Conservation (phyloP, 805 yeast genomes). For the Zygosaccharomyces rouxii region DNA sequence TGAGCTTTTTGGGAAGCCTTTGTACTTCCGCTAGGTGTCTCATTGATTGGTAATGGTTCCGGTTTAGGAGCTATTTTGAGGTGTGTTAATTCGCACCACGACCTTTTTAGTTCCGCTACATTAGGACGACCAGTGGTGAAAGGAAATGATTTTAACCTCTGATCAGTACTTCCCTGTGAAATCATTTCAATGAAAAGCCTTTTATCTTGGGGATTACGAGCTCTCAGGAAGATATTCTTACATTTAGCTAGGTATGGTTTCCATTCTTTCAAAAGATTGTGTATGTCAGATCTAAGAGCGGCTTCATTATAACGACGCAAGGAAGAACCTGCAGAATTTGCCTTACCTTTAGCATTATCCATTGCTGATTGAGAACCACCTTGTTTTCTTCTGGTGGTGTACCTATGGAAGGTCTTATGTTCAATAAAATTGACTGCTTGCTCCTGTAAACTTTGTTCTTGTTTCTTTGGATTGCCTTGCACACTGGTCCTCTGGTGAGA, state of each 20-base stretch:
- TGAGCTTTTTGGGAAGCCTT: constrained; percentile 2
- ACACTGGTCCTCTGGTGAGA: constrained; percentile 59
- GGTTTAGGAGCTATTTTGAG: constrained; percentile 55
- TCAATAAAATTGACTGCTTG: constrained; percentile 63
- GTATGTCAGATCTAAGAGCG: constrained; percentile 73
- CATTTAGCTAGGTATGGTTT: constrained; percentile 53
- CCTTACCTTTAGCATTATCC: constrained; percentile 91
- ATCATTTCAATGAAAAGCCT: constrained; percentile 61
- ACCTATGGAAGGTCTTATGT: constrained; percentile 87
- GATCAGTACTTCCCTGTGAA: constrained; percentile 48
- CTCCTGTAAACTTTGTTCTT: constrained; percentile 46
- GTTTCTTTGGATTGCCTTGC: constrained; percentile 51
- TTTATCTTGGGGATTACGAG: constrained; percentile 67
- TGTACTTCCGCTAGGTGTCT: constrained; percentile 17
- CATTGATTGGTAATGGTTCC: constrained; percentile 36
- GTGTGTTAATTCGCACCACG: constrained; percentile 76
- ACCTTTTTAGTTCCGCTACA: constrained; percentile 67
- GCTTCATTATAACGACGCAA: constrained; percentile 87
- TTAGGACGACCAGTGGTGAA: constrained; percentile 90
- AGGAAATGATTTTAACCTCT: constrained; percentile 68
- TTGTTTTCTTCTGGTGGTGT: constrained; percentile 93
- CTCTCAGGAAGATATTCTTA: constrained; percentile 69
- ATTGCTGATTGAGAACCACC: constrained; percentile 95
- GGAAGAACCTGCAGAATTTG: constrained; percentile 91
- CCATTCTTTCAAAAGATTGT: constrained; percentile 67